These are phyloP conservation scores for Peniophora sp. DNA, from an alignment of 1,284 basidiomycete genomes.

Conservation along the genomic window DNA sequence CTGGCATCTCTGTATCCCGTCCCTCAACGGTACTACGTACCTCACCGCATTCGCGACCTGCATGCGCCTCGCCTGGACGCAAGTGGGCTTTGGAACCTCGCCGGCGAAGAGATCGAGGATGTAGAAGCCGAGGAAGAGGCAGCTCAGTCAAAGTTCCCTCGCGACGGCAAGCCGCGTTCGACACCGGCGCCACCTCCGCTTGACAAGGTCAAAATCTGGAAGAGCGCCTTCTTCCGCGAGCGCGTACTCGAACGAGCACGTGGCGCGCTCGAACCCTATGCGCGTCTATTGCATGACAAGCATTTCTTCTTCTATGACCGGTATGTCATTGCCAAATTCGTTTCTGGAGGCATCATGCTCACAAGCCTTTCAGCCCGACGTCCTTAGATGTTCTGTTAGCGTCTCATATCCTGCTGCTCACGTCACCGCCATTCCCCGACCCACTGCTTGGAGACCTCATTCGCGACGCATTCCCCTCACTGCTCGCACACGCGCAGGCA, in stretches of 20 bases:
- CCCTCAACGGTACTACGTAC: slow-evolving; percentile 69
- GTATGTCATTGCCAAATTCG: slow-evolving; percentile 19
- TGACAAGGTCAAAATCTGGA: slow-evolving; percentile 28
- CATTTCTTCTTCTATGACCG: slow-evolving; percentile 42
- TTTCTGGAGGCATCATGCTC: not conserved
- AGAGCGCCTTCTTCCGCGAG: slow-evolving; percentile 52
- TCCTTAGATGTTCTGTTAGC: slow-evolving; percentile 59
- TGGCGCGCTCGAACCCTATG: slow-evolving; percentile 47
- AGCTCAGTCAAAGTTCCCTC: slow-evolving; percentile 10
- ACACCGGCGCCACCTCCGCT: slow-evolving; percentile 2
- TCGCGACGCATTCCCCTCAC: slow-evolving; percentile 42
- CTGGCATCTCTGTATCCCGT: slow-evolving; percentile 51
- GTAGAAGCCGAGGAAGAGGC: slow-evolving; percentile 28
- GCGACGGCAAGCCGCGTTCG: not conserved
- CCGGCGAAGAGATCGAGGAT: slow-evolving; percentile 31
- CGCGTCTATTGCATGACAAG: slow-evolving; percentile 42
- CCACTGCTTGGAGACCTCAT: slow-evolving; percentile 47
- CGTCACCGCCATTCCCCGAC: slow-evolving; percentile 54
- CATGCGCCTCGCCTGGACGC: slow-evolving; percentile 52
- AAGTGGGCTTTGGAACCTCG: slow-evolving; percentile 52
- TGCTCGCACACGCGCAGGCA: slow-evolving; percentile 47
- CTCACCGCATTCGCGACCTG: slow-evolving; percentile 48
- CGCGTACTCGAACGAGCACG: slow-evolving; percentile 58
- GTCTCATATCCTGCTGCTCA: slow-evolving; percentile 56
- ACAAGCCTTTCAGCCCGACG: slow-evolving; percentile 36